Evolutionary conservation across 1,284 basidiomycete species (phyloP).

Genomic region (Ustilago curta): DNA sequence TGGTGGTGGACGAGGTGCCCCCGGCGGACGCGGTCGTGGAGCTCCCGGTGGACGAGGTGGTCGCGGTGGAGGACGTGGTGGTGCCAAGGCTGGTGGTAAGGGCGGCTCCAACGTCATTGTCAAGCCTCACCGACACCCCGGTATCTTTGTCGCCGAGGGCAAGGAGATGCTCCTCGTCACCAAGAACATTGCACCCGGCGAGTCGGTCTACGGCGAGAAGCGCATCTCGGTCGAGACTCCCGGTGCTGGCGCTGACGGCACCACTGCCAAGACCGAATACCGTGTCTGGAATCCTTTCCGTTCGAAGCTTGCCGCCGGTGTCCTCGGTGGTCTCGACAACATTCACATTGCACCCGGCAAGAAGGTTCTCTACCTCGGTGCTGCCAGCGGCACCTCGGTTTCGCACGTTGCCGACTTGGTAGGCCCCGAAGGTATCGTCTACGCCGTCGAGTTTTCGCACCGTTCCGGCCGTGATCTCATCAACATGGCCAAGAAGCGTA

Average conservation of each 20-base stretch:
- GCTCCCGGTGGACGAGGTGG: slow-evolving; percentile 65
- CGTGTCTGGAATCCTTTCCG: slow-evolving; percentile 99
- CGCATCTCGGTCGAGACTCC: slow-evolving; percentile 74
- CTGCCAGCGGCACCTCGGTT: slow-evolving; percentile 93
- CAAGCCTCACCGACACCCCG: slow-evolving; percentile 94
- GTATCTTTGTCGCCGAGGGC: slow-evolving; percentile 75
- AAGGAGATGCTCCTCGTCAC: slow-evolving; percentile 98
- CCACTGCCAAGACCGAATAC: slow-evolving; percentile 88
- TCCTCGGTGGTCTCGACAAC: slow-evolving; percentile 92
- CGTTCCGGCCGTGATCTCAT: slow-evolving; percentile 97
- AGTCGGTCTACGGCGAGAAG: slow-evolving; percentile 98
- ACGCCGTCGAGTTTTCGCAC: slow-evolving; percentile 97
- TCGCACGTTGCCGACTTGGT: slow-evolving; percentile 99
- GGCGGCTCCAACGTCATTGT: slow-evolving; percentile 83
- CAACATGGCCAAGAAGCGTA: slow-evolving; percentile 99
- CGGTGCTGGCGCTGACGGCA: slow-evolving; percentile 74
- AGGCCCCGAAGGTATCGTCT: slow-evolving; percentile 95
- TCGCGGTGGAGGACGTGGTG: slow-evolving; percentile 55
- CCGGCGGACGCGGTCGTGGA: slow-evolving; percentile 55
- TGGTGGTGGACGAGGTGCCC: slow-evolving; percentile 58
- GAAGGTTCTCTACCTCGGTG: slow-evolving; percentile 97
- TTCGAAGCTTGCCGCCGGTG: slow-evolving; percentile 94
- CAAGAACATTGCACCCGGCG: slow-evolving; percentile 95
- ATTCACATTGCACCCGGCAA: slow-evolving; percentile 94
- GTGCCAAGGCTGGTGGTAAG: slow-evolving; percentile 62